These are phyloP conservation scores for Agaricus blazei DNA, from an alignment of 768 basidiomycete species.

Conservation along the genomic window DNA sequence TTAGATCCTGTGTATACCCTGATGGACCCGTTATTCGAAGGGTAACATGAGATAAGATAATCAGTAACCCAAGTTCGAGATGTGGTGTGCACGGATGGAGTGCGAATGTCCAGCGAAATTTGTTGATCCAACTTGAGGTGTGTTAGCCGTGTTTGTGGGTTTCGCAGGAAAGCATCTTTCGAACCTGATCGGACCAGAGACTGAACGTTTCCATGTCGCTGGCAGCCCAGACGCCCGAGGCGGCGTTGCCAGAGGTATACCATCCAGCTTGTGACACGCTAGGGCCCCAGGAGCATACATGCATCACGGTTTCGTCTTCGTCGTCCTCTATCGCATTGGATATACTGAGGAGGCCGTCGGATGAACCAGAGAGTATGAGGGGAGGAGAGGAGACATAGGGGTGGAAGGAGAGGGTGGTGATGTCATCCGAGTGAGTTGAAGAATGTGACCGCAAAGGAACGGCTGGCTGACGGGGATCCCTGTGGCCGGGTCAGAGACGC, in stretches of 20 bases:
- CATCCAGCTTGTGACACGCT: constrained; percentile 77
- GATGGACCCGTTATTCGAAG: constrained; percentile 26
- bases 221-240: constrained; percentile 58
- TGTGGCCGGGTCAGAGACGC: constrained; percentile 19
- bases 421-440: constrained; percentile 91
- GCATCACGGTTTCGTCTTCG: constrained; percentile 80
- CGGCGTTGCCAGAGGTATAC: constrained; percentile 28
- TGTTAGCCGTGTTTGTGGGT: background rate
- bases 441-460: constrained; percentile 70
- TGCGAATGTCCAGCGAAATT: constrained; percentile 57
- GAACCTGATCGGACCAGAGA: constrained; percentile 72
- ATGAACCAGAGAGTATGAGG: constrained; percentile 72
- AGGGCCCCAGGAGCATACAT: constrained; percentile 84
- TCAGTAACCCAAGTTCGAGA: constrained; percentile 72
- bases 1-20: constrained; percentile 70
- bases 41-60: constrained; percentile 59
- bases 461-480: constrained; percentile 81
- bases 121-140: constrained; percentile 50
- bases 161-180: background rate
- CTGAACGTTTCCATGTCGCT: constrained; percentile 97
- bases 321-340: constrained; percentile 72
- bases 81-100: constrained; percentile 52
- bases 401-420: constrained; percentile 67
- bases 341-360: constrained; percentile 76
- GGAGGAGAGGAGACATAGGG: constrained; percentile 10